phyloP scores from a whole-genome alignment of 1,284 basidiomycete genomes.

The Malassezia sp. region DNA sequence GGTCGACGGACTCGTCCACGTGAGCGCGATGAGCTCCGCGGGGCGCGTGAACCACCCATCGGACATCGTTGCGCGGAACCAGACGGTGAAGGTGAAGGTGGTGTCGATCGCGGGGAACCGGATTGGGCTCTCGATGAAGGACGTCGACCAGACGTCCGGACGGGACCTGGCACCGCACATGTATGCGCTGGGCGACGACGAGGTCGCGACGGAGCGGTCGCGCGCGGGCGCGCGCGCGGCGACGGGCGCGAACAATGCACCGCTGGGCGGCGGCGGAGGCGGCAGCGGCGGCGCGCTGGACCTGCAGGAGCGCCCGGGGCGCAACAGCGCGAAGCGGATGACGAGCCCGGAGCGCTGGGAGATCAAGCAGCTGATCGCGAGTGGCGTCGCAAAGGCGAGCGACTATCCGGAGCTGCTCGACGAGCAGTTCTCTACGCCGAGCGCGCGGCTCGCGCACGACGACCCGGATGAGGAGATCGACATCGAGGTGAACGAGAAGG shows the following conservation, averaged over 20 bases:
- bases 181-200: slow-evolving; percentile 80
- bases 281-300: slow-evolving; percentile 1
- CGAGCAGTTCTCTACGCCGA: slow-evolving; percentile 34
- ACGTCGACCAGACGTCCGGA: slow-evolving; percentile 83
- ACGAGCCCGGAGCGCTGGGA: slow-evolving; percentile 98
- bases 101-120: slow-evolving; percentile 73
- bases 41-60: slow-evolving; percentile 68
- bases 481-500: slow-evolving; percentile 91
- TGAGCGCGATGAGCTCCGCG: slow-evolving; percentile 76
- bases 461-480: slow-evolving; percentile 62
- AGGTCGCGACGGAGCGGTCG: slow-evolving; percentile 48
- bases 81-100: slow-evolving; percentile 70
- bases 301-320: slow-evolving; percentile 17
- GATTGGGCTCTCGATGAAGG: slow-evolving; percentile 85
- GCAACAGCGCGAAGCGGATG: slow-evolving; percentile 66
- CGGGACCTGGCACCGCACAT: slow-evolving; percentile 84
- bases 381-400: slow-evolving; percentile 76
- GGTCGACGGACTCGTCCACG: slow-evolving; percentile 88
- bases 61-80: slow-evolving; percentile 72
- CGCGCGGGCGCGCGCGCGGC: slow-evolving; percentile 19
- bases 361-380: slow-evolving; percentile 95
- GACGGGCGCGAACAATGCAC: slow-evolving; percentile 51
- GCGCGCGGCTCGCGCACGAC: slow-evolving; percentile 22
- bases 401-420: slow-evolving; percentile 96
- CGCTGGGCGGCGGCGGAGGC: no score